These are phyloP conservation scores for Blumeria hordei DNA, from an alignment of 2,329 filamentous ascomycete species.

Conservation along the genomic window DNA sequence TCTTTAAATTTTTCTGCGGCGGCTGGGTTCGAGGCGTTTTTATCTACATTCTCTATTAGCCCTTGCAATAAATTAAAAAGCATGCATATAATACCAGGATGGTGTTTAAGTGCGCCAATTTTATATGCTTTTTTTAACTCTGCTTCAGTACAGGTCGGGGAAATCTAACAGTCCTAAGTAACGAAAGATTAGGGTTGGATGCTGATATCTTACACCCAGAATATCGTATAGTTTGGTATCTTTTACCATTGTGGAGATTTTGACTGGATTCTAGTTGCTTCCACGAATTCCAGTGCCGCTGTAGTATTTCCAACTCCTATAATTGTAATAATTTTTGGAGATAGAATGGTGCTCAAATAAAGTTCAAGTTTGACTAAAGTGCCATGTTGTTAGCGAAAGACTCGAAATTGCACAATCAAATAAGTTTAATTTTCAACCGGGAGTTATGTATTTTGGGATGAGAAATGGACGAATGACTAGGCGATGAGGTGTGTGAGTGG, in stretches of 20 bases:
- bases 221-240: constrained; percentile 60
- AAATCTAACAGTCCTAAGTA: constrained; percentile 29
- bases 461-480: too few relatives aligned
- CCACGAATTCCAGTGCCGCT: background rate
- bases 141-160: constrained; percentile 55
- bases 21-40: constrained; percentile 82
- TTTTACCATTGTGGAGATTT: constrained; percentile 36
- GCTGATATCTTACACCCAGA: constrained; percentile 38
- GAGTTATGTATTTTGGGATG: background rate
- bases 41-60: constrained; percentile 34
- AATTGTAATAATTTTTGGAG: background rate
- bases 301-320: too few relatives aligned
- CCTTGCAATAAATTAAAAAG: constrained; percentile 2
- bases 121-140: constrained; percentile 87
- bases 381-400: background rate
- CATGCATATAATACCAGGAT: constrained; percentile 38
- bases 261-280: background rate
- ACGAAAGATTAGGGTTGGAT: background rate
- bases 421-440: background rate
- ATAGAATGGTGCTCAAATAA: background rate
- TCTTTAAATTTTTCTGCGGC: constrained; percentile 98
- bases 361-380: background rate
- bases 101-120: constrained; percentile 58
- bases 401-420: background rate
- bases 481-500: too few relatives aligned